A percentile compares a stretch with the other conserved stretches of the same genome.
Conservation (phyloP, 352 stramenopile genomes). For the Plasmopara halstedii region DNA sequence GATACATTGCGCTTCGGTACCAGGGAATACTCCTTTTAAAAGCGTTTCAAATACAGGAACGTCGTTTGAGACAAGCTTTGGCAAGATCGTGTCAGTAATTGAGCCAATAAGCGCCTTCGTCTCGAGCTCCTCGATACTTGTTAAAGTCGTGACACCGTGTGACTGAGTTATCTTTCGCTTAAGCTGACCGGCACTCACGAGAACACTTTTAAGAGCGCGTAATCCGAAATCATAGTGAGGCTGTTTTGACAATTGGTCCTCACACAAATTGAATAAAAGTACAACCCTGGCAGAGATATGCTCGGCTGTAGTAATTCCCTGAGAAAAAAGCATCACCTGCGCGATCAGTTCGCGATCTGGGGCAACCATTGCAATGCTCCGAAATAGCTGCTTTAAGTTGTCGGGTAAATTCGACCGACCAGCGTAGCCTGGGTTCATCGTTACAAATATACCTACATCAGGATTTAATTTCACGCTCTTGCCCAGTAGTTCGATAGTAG, state of each 20-base stretch:
- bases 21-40: conserved; percentile 96
- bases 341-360: conserved; percentile 99
- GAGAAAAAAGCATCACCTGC: conserved; percentile 99
- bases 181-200: conserved; percentile 96
- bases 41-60: conserved; percentile 95
- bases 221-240: conserved; percentile 99
- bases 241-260: conserved; percentile 97
- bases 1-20: conserved; percentile 70
- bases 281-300: conserved; percentile 96
- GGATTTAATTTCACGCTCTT: conserved; percentile 93
- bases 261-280: conserved; percentile 97
- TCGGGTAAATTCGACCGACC: conserved; percentile 95
- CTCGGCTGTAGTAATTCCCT: conserved; percentile 98
- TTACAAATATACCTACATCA: conserved; percentile 99
- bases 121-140: conserved; percentile 78
- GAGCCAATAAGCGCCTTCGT: conserved; percentile 93
- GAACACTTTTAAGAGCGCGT: conserved; percentile 97
- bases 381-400: conserved; percentile 99
- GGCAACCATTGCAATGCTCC: conserved; percentile 99
- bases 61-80: conserved; percentile 98
- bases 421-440: conserved; percentile 99
- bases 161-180: conserved; percentile 89
- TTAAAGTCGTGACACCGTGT: conserved; percentile 22
- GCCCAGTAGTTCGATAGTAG: conserved; percentile 93
- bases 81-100: conserved; percentile 98